Evolutionary conservation across 139 green algal species (phyloP).

Genomic region (Coelastrella sp.): DNA sequence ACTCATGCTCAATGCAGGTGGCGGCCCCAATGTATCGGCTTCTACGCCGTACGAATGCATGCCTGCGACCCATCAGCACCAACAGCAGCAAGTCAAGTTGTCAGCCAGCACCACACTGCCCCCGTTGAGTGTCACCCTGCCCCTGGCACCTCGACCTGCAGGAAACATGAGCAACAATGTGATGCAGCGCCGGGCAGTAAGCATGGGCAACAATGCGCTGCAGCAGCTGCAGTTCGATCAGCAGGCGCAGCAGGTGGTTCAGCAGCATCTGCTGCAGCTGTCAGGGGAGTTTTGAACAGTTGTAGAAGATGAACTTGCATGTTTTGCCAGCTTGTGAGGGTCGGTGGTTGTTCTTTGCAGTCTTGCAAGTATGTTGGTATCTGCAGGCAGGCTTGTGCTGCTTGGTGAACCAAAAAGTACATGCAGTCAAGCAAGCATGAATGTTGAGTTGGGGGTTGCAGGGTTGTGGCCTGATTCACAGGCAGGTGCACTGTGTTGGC

Average conservation of each 20-base stretch:
- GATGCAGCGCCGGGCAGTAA: not conserved
- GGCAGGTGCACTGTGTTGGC: too few species aligned
- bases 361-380: too few species aligned
- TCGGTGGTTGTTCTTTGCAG: not conserved
- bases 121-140: not conserved
- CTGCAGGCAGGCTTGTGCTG: too few species aligned
- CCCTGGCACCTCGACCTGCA: not conserved
- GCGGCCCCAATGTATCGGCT: not conserved
- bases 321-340: not conserved
- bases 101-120: not conserved
- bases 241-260: not conserved
- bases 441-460: too few species aligned
- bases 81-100: not conserved
- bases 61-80: not conserved
- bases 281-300: not conserved
- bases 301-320: not conserved
- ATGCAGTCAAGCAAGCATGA: too few species aligned
- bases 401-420: too few species aligned
- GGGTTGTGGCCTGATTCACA: too few species aligned
- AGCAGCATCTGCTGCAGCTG: not conserved
- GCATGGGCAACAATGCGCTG: not conserved
- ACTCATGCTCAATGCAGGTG: not conserved
- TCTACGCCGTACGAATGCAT: not conserved
- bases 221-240: not conserved
- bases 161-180: not conserved